phyloP scores from a whole-genome alignment of 257 asterid genomes.

The Solanum neorickii region DNA sequence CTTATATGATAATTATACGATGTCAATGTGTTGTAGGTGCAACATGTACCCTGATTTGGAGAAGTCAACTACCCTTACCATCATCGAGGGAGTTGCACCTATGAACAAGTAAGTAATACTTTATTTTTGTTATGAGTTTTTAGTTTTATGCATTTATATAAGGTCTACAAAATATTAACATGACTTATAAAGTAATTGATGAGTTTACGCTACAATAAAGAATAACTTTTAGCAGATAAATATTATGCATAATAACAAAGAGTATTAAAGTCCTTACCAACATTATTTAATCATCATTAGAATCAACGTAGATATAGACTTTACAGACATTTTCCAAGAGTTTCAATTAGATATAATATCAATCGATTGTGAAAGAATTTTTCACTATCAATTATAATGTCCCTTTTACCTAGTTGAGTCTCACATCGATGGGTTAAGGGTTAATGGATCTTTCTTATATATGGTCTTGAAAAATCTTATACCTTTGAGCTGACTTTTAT shows the following conservation, averaged over 20 bases:
- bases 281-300: no score
- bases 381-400: not conserved
- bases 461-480: not conserved
- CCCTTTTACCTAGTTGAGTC: not conserved
- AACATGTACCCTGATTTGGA: conserved; percentile 14
- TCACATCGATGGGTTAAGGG: not conserved
- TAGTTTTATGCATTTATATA: not conserved
- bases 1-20: not conserved
- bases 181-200: not conserved
- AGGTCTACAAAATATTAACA: not conserved
- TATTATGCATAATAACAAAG: not conserved
- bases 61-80: conserved; percentile 14
- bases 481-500: accelerated
- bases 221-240: no score
- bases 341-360: not conserved
- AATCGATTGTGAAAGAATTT: not conserved
- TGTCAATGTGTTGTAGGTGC: conserved; percentile 13
- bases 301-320: no score
- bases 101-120: conserved; percentile 9
- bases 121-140: not conserved
- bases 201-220: not conserved
- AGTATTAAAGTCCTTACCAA: no score
- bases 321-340: no score
- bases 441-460: not conserved
- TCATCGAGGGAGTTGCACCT: conserved; percentile 31